phyloP scores from a whole-genome alignment of 148 eudicot species.

The Beta vulgaris region DNA sequence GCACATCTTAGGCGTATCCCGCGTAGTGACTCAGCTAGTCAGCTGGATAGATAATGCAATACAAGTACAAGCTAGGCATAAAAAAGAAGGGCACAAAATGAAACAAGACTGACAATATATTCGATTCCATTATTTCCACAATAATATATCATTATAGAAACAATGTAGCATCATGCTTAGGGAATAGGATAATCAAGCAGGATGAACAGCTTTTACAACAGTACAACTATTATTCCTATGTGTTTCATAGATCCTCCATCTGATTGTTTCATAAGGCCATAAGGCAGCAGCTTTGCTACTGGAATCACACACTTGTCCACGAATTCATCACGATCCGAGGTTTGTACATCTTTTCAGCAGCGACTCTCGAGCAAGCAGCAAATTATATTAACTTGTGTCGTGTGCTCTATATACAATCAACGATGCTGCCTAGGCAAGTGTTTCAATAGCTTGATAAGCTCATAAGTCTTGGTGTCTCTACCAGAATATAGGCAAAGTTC shows the following conservation, averaged over 20 bases:
- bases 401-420: conserved; percentile 11
- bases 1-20: no score
- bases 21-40: no score
- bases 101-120: not conserved
- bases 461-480: conserved; percentile 60
- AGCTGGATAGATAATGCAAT: not conserved
- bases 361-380: not conserved
- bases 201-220: not conserved
- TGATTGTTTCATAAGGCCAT: not conserved
- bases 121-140: no score
- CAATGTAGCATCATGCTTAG: not conserved
- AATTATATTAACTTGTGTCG: no score
- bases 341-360: not conserved
- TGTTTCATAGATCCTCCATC: not conserved
- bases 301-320: not conserved
- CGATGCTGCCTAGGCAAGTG: conserved; percentile 40
- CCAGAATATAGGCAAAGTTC: conserved; percentile 81
- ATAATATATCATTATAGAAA: no score
- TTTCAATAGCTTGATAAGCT: conserved; percentile 78
- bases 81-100: not conserved
- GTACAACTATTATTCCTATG: not conserved
- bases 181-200: not conserved
- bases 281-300: not conserved
- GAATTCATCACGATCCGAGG: not conserved
- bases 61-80: not conserved